Evolutionary conservation across 2,329 filamentous ascomycete species (phyloP).

Genomic region (Diaporthe helianthi): DNA sequence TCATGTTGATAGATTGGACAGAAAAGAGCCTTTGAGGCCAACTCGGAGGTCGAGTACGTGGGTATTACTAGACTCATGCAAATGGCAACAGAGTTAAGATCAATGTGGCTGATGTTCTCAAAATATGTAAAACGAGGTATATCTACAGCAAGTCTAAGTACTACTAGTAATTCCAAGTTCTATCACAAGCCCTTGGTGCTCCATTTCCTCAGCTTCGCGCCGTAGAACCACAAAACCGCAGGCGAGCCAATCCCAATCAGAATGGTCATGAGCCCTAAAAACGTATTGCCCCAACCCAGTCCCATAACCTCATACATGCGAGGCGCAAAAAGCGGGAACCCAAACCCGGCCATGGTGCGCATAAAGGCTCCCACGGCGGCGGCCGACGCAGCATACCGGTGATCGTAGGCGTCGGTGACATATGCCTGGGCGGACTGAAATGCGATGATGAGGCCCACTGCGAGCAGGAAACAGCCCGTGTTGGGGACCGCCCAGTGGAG

Average conservation of each 20-base stretch:
- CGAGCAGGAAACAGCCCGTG: constrained; percentile 56
- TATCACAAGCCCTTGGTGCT: constrained; percentile 10
- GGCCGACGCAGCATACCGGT: constrained; percentile 46
- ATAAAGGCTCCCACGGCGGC: constrained; percentile 63
- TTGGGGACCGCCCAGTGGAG: constrained; percentile 63
- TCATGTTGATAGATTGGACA: too few species aligned
- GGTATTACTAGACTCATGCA: neutral
- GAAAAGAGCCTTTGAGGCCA: too few species aligned
- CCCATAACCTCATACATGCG: constrained; percentile 47
- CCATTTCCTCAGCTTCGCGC: constrained; percentile 6
- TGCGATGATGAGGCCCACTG: constrained; percentile 60
- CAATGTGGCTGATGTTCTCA: too few species aligned
- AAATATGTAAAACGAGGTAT: too few species aligned
- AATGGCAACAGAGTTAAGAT: too few species aligned
- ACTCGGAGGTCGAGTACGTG: too few species aligned
- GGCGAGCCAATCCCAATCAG: neutral
- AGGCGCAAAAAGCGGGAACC: constrained; percentile 65
- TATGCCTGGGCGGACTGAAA: constrained; percentile 68
- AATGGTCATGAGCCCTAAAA: constrained; percentile 7
- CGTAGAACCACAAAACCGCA: constrained; percentile 13
- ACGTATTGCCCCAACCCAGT: constrained; percentile 53
- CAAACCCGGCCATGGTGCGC: constrained; percentile 62
- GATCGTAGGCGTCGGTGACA: constrained; percentile 58
- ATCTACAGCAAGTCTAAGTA: neutral
- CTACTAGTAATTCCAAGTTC: too few species aligned